Conservation (phyloP, 2,329 filamentous ascomycete genomes). For the Sordariomycetes sp. region DNA sequence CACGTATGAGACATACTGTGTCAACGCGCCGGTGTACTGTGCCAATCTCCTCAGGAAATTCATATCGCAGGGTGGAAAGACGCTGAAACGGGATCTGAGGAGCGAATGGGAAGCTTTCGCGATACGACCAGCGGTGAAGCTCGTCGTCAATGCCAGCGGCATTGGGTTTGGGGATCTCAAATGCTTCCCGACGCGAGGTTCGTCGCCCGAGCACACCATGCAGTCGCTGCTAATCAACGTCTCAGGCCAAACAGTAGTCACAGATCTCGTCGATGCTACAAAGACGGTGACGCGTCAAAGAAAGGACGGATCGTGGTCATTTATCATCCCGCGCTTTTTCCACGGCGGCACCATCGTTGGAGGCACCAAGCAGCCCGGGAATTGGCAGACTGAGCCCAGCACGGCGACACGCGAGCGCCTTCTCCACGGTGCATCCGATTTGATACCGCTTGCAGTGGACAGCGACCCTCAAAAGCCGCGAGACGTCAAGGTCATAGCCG, state of each 20-base stretch:
- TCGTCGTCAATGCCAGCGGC: slow-evolving; percentile 23
- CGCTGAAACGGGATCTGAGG: slow-evolving; percentile 14
- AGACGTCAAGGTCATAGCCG: slow-evolving; percentile 24
- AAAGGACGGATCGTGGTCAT: slow-evolving; percentile 52
- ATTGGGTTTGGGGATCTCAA: slow-evolving; percentile 21
- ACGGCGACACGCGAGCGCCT: slow-evolving; percentile 34
- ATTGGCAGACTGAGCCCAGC: slow-evolving; percentile 41
- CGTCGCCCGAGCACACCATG: neutral
- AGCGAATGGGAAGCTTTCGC: slow-evolving; percentile 22
- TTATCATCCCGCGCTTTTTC: slow-evolving; percentile 51
- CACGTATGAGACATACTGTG: slow-evolving; percentile 32
- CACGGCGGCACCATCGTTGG: slow-evolving; percentile 56
- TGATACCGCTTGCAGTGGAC: slow-evolving; percentile 16
- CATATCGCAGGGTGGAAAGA: slow-evolving; percentile 17
- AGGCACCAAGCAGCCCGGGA: slow-evolving; percentile 50
- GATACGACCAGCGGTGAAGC: slow-evolving; percentile 10
- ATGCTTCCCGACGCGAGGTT: slow-evolving; percentile 23
- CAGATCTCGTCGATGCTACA: slow-evolving; percentile 21
- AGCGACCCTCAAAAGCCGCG: slow-evolving; percentile 5
- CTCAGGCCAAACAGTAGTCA: slow-evolving; percentile 24
- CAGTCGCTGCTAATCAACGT: neutral
- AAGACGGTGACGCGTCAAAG: slow-evolving; percentile 49
- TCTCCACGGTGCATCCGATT: slow-evolving; percentile 23
- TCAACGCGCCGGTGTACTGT: slow-evolving; percentile 39
- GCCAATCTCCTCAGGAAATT: slow-evolving; percentile 20